These are phyloP conservation scores for Aspergillus ochraceus DNA, from an alignment of 2,329 filamentous ascomycete species.

Conservation along the genomic window DNA sequence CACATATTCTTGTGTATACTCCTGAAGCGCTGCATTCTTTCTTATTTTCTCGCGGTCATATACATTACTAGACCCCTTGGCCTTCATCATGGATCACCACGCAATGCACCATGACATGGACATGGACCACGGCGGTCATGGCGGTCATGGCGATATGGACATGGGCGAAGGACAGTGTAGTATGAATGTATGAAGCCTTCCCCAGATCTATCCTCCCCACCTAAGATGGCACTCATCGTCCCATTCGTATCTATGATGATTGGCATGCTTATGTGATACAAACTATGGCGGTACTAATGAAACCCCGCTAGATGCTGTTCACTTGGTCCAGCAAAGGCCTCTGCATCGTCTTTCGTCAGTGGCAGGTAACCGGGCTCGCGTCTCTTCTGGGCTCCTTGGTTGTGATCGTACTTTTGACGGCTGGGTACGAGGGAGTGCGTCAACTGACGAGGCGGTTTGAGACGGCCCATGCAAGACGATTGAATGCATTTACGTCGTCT, in stretches of 20 bases:
- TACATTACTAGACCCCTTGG: neutral
- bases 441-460: slow-evolving; percentile 78
- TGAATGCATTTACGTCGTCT: slow-evolving; percentile 45
- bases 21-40: neutral
- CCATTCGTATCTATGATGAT: neutral
- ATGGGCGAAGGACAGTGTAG: slow-evolving; percentile 68
- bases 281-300: neutral
- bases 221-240: neutral
- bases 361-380: slow-evolving; percentile 75
- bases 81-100: slow-evolving; percentile 23
- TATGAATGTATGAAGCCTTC: slow-evolving; percentile 72
- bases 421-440: slow-evolving; percentile 90
- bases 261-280: neutral
- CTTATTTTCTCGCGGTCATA: neutral
- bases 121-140: slow-evolving; percentile 45
- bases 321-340: slow-evolving; percentile 93
- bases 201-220: neutral
- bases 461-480: slow-evolving; percentile 49
- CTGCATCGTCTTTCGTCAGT: slow-evolving; percentile 91
- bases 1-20: neutral
- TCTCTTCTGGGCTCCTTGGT: slow-evolving; percentile 80
- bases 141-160: slow-evolving; percentile 54
- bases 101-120: slow-evolving; percentile 35
- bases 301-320: slow-evolving; percentile 78
- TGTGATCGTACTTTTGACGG: slow-evolving; percentile 76